A percentile compares a stretch with the other conserved stretches of the same genome.
phyloP scores from a whole-genome alignment of 1,284 basidiomycete species.

The Hemileia vastatrix region DNA sequence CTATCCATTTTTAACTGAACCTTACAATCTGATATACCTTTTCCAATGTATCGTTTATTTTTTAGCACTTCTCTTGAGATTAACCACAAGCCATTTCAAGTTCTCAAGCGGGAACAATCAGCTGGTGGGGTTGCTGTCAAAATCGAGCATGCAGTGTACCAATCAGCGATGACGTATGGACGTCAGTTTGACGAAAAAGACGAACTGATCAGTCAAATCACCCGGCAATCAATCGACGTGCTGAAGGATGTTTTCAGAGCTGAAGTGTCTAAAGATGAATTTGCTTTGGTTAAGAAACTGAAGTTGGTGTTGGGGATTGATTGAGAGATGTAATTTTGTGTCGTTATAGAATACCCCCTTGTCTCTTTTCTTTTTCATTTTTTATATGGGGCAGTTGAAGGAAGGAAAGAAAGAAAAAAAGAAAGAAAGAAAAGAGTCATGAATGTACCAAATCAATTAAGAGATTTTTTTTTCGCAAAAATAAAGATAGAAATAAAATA shows the following conservation, averaged over 20 bases:
- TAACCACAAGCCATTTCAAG: constrained; percentile 67
- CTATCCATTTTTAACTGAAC: constrained; percentile 1
- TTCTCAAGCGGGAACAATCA: constrained; percentile 84
- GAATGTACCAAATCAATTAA: too few relatives aligned
- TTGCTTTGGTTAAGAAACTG: constrained; percentile 82
- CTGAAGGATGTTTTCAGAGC: constrained; percentile 82
- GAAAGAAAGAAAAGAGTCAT: too few relatives aligned
- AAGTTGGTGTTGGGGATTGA: constrained; percentile 61
- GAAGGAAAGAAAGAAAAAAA: too few relatives aligned
- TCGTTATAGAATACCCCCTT: too few relatives aligned
- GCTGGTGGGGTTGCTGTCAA: constrained; percentile 96
- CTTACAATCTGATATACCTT: not conserved
- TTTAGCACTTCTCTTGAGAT: constrained; percentile 82
- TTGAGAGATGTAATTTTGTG: too few relatives aligned
- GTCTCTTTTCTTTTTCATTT: too few relatives aligned
- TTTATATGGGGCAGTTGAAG: too few relatives aligned
- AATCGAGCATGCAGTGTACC: constrained; percentile 94
- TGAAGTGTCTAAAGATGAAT: constrained; percentile 83
- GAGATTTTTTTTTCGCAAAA: too few relatives aligned
- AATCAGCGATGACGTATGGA: constrained; percentile 87
- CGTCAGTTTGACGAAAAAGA: constrained; percentile 89
- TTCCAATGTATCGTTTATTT: not conserved
- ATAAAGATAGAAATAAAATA: too few relatives aligned
- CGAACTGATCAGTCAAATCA: constrained; percentile 80
- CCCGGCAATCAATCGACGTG: constrained; percentile 85